phyloP scores from a whole-genome alignment of 1,139 yeast genomes.

The Debaryomyces fabryi region DNA sequence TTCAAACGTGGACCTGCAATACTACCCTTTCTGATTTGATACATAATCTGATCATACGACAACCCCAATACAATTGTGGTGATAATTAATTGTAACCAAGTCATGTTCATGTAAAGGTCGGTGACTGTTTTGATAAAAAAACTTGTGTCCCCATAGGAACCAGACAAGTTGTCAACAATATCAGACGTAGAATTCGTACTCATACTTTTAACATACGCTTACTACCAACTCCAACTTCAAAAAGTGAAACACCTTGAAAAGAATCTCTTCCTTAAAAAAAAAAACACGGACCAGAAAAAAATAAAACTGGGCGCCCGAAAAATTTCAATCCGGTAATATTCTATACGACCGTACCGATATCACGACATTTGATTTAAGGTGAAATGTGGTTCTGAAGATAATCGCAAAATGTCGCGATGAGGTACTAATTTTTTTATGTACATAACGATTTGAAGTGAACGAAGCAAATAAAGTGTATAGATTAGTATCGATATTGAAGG shows the following conservation, averaged over 20 bases:
- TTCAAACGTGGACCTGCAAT: constrained; percentile 90
- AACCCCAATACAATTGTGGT: constrained; percentile 55
- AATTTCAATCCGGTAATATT: not conserved
- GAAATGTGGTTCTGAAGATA: not conserved
- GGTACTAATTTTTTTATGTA: constrained; percentile 6
- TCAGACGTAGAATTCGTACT: constrained; percentile 20
- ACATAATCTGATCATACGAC: constrained; percentile 78
- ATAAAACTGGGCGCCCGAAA: not conserved
- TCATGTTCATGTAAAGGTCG: constrained; percentile 9
- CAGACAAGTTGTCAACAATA: constrained; percentile 12
- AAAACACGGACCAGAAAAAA: constrained; percentile 1
- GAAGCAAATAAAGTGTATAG: not conserved
- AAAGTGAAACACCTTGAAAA: not conserved
- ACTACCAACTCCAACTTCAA: constrained; percentile 3
- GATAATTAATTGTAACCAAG: constrained; percentile 32
- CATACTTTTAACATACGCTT: constrained; percentile 9
- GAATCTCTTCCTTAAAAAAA: constrained; percentile 1
- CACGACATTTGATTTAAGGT: not conserved
- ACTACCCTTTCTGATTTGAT: constrained; percentile 76
- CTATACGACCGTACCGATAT: constrained; percentile 7
- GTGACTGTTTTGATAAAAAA: constrained; percentile 1
- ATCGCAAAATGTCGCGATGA: constrained; percentile 10
- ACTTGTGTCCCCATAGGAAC: constrained; percentile 2
- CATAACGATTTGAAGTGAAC: not conserved
- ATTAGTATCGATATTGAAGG: not conserved